Base-by-base conservation (phyloP, 257 asterid species). In the Solanum sejunctum region DNA sequence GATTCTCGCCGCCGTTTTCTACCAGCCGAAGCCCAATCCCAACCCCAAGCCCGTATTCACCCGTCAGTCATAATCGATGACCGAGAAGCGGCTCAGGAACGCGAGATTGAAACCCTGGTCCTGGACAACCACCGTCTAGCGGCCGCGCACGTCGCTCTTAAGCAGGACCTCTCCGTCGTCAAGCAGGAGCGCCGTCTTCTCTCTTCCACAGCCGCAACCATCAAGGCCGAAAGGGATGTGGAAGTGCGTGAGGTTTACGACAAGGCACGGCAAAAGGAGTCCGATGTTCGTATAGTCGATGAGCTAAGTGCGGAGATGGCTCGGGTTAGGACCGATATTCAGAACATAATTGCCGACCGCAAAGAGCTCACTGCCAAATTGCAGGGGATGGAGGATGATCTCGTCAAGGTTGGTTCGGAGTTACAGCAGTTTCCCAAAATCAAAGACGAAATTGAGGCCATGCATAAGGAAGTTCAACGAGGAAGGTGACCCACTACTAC, bases 121-220 rank as follows among this genome's bases (percentile, higher is more conserved):
- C 84, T 58, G 61, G 95, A 96, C 92, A 96, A 95, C 89, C 98
- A 89, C 81, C 95, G 93, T 12, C 88, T 95, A 32, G 98, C 99
- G 73, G 85, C 94, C 80, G 52, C 89, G 32, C 95, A 91, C 87
- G 97, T 93, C 64, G 87, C 93, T 64, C 94, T 95, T 75, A 93
- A 91, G 88, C 93, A 86, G 87, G 95, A 96, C 32, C 81, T 91
- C 17, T 63, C 84, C 75, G 92, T 88, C 67, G 88, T 92, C 28
- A 91, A 93, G 26, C 93, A 92, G 88, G 97, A 96, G n/a, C 84
- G 93, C 80, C 95, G 88, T 87, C 95, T 84, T 87, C 91, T 93
- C 60, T 85, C 94, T 73, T 92, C 88, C 71, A 80, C 89, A 20
- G 95, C 94, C 80, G 61, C 92, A 77, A 79, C 93, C 81, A 88